Evolutionary conservation across 768 basidiomycete species (phyloP), one percentile per base, ranked within the genome.

Genomic region (Tulasnella sp.): DNA sequence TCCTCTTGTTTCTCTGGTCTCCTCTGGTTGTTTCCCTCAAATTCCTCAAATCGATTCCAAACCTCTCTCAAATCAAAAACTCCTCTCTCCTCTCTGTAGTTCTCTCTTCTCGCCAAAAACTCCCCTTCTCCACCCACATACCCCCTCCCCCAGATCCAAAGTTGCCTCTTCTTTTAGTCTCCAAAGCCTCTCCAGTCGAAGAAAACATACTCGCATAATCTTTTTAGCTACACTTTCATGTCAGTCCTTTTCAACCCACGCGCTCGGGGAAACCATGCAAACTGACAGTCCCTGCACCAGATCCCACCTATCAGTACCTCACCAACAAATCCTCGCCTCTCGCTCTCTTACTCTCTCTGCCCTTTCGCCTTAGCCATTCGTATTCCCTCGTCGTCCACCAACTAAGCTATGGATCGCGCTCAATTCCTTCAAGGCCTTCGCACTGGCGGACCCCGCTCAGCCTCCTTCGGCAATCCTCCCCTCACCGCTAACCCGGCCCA

Each of bases 341-440:
- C 70, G 72, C 69, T 84, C 81, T 82, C 77, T 85, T 86, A 29
- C 70, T n/a, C 61, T 61, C 29, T 15, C 15, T 44, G 35, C 26
- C 57, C 51, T 72, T 70, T 29, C 61, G 72, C 37, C 70, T 20
- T 73, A 55, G 35, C 69, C 39, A 70, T 67, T 75, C 32, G 46
- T 26, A 29, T 26, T 32, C 29, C 20, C 18, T 74, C 32, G 44
- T 74, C 73, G 46, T 26, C 11, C 51, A 32, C 44, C 73, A 74
- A 46, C 51, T 55, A 44, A 29, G 20, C 40, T n/a, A 81, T 79
- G 80, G 46, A 79, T 80, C 92, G 94, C 82, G 93, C 94, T 73
- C 92, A 93, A 80, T 93, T 95, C 82, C 93, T 95, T 84, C 88
- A 91, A 79, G 93, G 92, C 81, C 93, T 95, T 82, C 92, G 94